A percentile compares a stretch with the other conserved stretches of the same genome.
These are phyloP conservation scores for Claviceps purpurea DNA, from an alignment of 2,329 filamentous ascomycete genomes.

Conservation along the genomic window DNA sequence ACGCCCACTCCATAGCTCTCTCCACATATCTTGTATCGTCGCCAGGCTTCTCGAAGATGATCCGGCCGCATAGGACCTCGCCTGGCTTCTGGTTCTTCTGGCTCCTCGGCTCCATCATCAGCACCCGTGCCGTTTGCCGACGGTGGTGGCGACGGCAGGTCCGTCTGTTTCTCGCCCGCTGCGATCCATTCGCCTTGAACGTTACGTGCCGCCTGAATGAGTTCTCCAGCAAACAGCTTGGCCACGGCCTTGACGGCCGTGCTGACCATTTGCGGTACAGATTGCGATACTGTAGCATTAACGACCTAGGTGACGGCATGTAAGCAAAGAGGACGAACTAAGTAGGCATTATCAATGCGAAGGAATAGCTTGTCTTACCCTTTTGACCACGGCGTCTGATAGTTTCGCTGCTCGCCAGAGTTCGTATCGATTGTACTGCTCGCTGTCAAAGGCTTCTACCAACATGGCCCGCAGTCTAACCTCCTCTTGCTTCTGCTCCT, in stretches of 20 bases:
- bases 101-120: slow-evolving; percentile 16
- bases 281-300: slow-evolving; percentile 70
- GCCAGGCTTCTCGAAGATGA: slow-evolving; percentile 59
- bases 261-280: slow-evolving; percentile 58
- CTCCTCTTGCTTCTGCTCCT: slow-evolving; percentile 55
- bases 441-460: slow-evolving; percentile 48
- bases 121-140: slow-evolving; percentile 18
- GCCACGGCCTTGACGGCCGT: slow-evolving; percentile 63
- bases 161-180: slow-evolving; percentile 43
- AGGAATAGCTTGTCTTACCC: slow-evolving; percentile 29
- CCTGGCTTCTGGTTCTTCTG: slow-evolving; percentile 12
- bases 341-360: too few species aligned
- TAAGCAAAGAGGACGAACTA: not conserved
- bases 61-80: slow-evolving; percentile 56
- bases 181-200: slow-evolving; percentile 61
- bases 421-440: slow-evolving; percentile 58
- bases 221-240: slow-evolving; percentile 64
- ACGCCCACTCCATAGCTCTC: slow-evolving; percentile 51
- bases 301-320: slow-evolving; percentile 38
- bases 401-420: slow-evolving; percentile 57
- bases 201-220: slow-evolving; percentile 58
- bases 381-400: slow-evolving; percentile 53
- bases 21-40: slow-evolving; percentile 49
- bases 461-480: slow-evolving; percentile 45
- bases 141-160: slow-evolving; percentile 30